These are phyloP conservation scores for Clarireedia paspali DNA, from an alignment of 2,329 filamentous ascomycete species.

Conservation along the genomic window DNA sequence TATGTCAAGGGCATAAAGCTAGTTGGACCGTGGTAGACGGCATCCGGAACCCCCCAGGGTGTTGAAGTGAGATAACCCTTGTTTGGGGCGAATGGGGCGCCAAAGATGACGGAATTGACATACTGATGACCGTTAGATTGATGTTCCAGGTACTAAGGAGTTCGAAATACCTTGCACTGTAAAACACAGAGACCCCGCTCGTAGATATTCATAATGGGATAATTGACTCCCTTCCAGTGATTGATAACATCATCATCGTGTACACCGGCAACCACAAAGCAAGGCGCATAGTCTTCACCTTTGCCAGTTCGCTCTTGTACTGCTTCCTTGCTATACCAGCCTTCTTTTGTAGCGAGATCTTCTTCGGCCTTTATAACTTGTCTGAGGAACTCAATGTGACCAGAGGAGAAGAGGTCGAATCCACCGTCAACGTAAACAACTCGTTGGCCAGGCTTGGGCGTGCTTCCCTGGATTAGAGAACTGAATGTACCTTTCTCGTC, in stretches of 20 bases:
- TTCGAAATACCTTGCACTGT: conserved; percentile 69
- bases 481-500: conserved; percentile 60
- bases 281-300: conserved; percentile 70
- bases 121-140: conserved; percentile 46
- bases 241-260: conserved; percentile 96
- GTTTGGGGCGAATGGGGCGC: conserved; percentile 81
- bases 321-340: conserved; percentile 67
- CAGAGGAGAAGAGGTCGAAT: conserved; percentile 93
- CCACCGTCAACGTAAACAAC: conserved; percentile 95
- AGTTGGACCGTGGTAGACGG: conserved; percentile 94
- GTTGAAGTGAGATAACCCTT: conserved; percentile 67
- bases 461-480: conserved; percentile 62
- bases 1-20: conserved; percentile 61
- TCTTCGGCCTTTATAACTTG: conserved; percentile 69
- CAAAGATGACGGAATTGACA: conserved; percentile 80
- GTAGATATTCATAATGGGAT: conserved; percentile 99
- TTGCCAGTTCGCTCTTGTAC: conserved; percentile 51
- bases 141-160: not conserved
- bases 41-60: conserved; percentile 66
- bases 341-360: conserved; percentile 54
- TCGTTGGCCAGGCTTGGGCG: conserved; percentile 67
- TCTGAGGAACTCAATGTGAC: conserved; percentile 90
- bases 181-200: conserved; percentile 92
- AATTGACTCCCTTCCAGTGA: conserved; percentile 93
- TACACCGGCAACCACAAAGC: conserved; percentile 85